phyloP scores from a whole-genome alignment of 2,329 filamentous ascomycete genomes.

The Colletotrichum sp. region DNA sequence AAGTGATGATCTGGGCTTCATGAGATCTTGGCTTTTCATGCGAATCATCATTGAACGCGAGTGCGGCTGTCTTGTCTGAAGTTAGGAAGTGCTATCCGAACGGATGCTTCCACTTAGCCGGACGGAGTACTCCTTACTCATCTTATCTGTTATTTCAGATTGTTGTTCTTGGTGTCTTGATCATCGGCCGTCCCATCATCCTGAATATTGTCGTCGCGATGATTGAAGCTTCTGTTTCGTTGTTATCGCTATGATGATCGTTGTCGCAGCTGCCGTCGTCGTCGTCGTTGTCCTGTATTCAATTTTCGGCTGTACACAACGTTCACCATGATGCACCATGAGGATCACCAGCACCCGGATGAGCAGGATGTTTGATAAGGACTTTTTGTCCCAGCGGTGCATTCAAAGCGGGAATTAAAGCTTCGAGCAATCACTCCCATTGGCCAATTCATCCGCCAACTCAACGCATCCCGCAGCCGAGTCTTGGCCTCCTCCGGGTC shows the following conservation, averaged over 20 bases:
- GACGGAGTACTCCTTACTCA: neutral
- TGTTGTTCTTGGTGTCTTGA: neutral
- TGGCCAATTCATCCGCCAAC: neutral
- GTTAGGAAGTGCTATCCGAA: neutral
- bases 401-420: neutral
- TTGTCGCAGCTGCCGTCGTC: neutral
- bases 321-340: neutral
- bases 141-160: neutral
- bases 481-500: neutral
- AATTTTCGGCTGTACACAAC: no score
- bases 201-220: neutral
- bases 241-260: neutral
- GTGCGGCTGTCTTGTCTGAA: neutral
- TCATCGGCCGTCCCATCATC: neutral
- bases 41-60: neutral
- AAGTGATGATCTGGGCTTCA: neutral
- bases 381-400: neutral
- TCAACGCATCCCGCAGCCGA: neutral
- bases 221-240: neutral
- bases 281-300: neutral
- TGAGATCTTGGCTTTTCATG: neutral
- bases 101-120: neutral
- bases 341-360: no score
- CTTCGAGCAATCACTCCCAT: neutral
- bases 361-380: neutral